Base-by-base conservation (phyloP, 78 protist species). In the Dictyostelium purpureum region DNA sequence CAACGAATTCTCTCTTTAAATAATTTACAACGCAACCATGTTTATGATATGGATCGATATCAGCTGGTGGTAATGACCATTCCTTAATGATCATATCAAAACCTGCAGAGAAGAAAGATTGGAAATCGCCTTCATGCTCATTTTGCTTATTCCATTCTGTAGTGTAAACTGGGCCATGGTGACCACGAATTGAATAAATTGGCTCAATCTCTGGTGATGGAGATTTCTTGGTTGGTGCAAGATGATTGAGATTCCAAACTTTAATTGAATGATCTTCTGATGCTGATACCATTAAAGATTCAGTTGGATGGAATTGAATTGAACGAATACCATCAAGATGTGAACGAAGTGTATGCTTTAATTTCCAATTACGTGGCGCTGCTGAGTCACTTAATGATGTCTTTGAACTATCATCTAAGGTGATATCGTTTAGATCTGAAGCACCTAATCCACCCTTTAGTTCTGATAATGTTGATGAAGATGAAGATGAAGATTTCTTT, bases 241-340 rank as follows among this genome's bases (percentile, higher is more conserved):
- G 21, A 21, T 78, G 73, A 35, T 49, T 59, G 47, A 92, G 80
- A 43, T 78, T 74, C 96, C 96, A 94, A 37, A 89, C 2, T 79
- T 94, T 94, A 2, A 83, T 40, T 4, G 94, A 54, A 24, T 59
- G 40, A 45, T 94, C 96, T 51, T 94, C 96, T 1, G 90, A 69
- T 6, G 88, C 94, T 12, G 93, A 69, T 12, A 94, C 18, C 75
- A 94, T 42, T 26, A 76, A 24, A 24, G 80, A 45, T 16, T 90
- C 90, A 37, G n/a, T 54, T 16, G 93, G 76, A 49, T 94, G 95
- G 75, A 89, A 94, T 33, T 51, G 59, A 24, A 94, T 56, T 19
- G 96, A 67, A 7, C 96, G 87, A 4, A 94, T 93, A 5, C 94
- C 89, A 63, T 94, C 95, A 26, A 94, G 70, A 59, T 94, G 96